Conservation (phyloP, 345 rosid genomes). For the Geranium brycei region DNA sequence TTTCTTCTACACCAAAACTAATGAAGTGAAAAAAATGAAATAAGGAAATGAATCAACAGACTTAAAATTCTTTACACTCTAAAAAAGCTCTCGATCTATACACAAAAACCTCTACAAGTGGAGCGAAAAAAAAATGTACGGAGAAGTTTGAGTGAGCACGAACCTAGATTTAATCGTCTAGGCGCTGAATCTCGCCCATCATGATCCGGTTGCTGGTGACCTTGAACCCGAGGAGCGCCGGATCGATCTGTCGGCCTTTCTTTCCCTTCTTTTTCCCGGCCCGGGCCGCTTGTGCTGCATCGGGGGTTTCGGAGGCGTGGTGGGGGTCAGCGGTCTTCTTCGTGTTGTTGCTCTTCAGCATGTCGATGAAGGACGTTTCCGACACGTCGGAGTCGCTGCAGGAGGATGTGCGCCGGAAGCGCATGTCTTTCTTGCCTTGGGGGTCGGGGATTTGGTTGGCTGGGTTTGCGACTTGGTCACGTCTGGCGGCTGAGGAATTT, state of each 20-base stretch:
- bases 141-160: no score
- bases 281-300: slow-evolving; percentile 17
- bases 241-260: slow-evolving; percentile 81
- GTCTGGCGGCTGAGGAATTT: slow-evolving; percentile 2
- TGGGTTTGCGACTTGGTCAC: slow-evolving; percentile 12
- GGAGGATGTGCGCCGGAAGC: slow-evolving; percentile 36
- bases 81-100: no score
- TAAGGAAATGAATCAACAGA: no score
- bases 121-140: no score
- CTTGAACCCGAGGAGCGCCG: slow-evolving; percentile 81
- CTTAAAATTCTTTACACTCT: no score
- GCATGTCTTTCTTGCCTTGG: slow-evolving; percentile 30
- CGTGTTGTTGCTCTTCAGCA: slow-evolving; percentile 40
- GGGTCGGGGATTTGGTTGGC: slow-evolving; percentile 10
- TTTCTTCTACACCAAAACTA: no score
- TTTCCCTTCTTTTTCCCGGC: slow-evolving; percentile 78
- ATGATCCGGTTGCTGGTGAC: slow-evolving; percentile 84
- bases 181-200: slow-evolving; percentile 75
- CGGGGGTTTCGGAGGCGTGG: slow-evolving; percentile 14
- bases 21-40: no score
- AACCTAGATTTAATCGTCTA: slow-evolving; percentile 35
- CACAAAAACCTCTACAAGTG: no score
- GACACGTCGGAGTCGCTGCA: slow-evolving; percentile 32
- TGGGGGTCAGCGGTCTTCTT: slow-evolving; percentile 11
- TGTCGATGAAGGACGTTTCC: slow-evolving; percentile 68